Percentiles rank a stretch among this genome's conserved stretches.
These are phyloP conservation scores for Gossypium davidsonii DNA, from an alignment of 441 rosid genomes.

Conservation along the genomic window DNA sequence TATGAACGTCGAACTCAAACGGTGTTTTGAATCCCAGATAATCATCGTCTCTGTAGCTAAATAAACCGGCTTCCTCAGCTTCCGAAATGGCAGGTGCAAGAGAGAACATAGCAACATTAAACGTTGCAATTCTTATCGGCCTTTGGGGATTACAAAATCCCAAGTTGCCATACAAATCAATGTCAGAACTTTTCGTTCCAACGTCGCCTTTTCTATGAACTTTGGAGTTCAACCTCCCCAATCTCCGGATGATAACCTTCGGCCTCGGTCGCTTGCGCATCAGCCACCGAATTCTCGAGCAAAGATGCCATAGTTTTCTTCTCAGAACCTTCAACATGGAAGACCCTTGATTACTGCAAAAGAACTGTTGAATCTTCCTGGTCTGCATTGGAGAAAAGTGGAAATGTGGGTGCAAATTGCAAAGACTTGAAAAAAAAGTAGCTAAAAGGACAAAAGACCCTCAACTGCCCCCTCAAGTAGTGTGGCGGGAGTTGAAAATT, in stretches of 20 bases:
- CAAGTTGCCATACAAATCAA: constrained; percentile 18
- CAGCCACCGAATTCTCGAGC: constrained; percentile 48
- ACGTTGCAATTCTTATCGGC: constrained; percentile 71
- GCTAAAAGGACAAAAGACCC: constrained; percentile 22
- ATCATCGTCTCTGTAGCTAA: constrained; percentile 27
- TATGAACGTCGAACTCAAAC: constrained; percentile 14
- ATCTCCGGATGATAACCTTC: constrained; percentile 50
- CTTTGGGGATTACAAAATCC: constrained; percentile 24
- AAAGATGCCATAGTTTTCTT: constrained; percentile 44
- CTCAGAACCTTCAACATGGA: constrained; percentile 38
- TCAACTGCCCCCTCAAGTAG: constrained; percentile 39
- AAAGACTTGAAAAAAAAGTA: constrained; percentile 3
- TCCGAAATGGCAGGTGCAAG: constrained; percentile 72
- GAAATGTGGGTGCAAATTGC: constrained; percentile 11
- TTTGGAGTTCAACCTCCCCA: constrained; percentile 39
- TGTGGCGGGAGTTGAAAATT: constrained; percentile 40
- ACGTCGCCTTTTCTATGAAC: constrained; percentile 33
- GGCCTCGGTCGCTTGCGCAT: constrained; percentile 48
- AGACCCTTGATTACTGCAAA: constrained; percentile 19
- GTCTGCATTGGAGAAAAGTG: constrained; percentile 12
- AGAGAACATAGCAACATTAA: constrained; percentile 94
- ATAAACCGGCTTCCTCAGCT: constrained; percentile 30
- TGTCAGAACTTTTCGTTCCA: constrained; percentile 19
- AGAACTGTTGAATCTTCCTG: constrained; percentile 14
- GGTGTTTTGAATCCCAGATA: constrained; percentile 17